Evolutionary conservation across 2,329 filamentous ascomycete genomes (phyloP).

Genomic region (Verticillium albo-atrum): DNA sequence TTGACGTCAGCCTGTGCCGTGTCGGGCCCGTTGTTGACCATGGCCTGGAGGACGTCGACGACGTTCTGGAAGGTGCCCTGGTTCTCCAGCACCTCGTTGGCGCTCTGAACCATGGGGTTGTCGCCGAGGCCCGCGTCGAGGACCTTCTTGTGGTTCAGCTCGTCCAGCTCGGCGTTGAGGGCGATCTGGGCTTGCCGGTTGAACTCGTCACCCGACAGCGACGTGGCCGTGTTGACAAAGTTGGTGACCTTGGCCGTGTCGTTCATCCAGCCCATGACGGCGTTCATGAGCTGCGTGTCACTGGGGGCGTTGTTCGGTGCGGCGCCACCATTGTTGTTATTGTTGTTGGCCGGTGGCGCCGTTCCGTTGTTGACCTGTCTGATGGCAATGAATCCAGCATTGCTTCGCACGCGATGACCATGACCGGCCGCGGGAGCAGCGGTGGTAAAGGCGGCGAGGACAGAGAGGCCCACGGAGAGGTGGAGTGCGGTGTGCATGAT

Average conservation of each 20-base stretch:
- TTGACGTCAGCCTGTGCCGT: conserved; percentile 14
- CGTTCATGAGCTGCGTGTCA: conserved; percentile 13
- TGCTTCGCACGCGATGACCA: neutral
- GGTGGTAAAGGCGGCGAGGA: neutral
- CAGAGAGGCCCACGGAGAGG: conserved; percentile 1
- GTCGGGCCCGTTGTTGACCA: conserved; percentile 15
- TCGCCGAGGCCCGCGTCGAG: conserved; percentile 11
- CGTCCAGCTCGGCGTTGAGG: conserved; percentile 16
- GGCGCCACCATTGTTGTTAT: neutral
- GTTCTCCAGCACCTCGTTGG: conserved; percentile 13
- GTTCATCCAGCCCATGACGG: conserved; percentile 14
- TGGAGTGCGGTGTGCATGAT: neutral
- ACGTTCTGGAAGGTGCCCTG: conserved; percentile 16
- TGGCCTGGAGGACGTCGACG: conserved; percentile 13
- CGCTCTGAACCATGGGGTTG: conserved; percentile 7
- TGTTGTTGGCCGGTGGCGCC: conserved; percentile 1
- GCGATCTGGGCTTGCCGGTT: conserved; percentile 15
- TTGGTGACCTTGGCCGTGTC: conserved; percentile 16
- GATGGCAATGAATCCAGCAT: neutral
- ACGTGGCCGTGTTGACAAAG: conserved; percentile 14
- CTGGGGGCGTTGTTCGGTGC: conserved; percentile 1
- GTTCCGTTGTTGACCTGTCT: conserved; percentile 1
- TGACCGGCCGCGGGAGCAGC: neutral
- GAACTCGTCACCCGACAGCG: conserved; percentile 13
- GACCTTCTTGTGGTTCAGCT: conserved; percentile 17